Percentiles rank a stretch among this genome's conserved stretches.
Conservation (phyloP, 352 stramenopile species). For the Phytophthora chlamydospora region DNA sequence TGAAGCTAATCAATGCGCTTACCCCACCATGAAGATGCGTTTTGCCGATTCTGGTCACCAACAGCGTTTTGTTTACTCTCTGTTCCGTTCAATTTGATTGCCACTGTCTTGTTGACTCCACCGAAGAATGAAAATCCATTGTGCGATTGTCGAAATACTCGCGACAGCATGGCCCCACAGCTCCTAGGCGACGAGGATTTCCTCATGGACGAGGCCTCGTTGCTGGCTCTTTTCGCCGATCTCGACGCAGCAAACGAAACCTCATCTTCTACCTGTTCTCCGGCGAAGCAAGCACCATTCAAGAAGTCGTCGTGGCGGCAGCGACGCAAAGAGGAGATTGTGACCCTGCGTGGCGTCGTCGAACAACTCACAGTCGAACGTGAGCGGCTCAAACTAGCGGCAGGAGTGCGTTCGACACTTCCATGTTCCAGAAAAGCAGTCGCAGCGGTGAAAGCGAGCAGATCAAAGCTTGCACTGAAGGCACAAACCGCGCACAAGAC, state of each 20-base stretch:
- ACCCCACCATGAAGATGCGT: too few relatives aligned
- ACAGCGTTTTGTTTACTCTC: too few relatives aligned
- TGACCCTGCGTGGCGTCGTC: conserved; percentile 25
- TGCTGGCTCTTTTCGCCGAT: conserved; percentile 29
- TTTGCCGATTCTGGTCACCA: too few relatives aligned
- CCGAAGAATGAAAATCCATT: too few relatives aligned
- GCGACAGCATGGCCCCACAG: background rate
- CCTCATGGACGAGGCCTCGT: conserved; percentile 29
- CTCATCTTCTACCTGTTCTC: too few relatives aligned
- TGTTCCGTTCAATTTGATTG: too few relatives aligned
- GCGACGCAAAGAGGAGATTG: conserved; percentile 30
- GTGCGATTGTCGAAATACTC: too few relatives aligned
- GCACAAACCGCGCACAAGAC: conserved; percentile 12
- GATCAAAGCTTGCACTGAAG: conserved; percentile 2
- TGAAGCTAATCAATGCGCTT: too few relatives aligned
- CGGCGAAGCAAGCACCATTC: too few relatives aligned
- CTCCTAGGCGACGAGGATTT: conserved; percentile 20
- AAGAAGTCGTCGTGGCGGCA: conserved; percentile 9
- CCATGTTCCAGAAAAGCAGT: background rate
- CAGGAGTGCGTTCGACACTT: conserved; percentile 27
- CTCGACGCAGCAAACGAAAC: conserved; percentile 13
- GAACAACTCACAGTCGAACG: conserved; percentile 24
- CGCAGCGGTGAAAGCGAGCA: background rate
- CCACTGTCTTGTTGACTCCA: too few relatives aligned
- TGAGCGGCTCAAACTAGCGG: conserved; percentile 23